Conservation (phyloP, 345 rosid genomes). For the Pseudoturritis turrita region DNA sequence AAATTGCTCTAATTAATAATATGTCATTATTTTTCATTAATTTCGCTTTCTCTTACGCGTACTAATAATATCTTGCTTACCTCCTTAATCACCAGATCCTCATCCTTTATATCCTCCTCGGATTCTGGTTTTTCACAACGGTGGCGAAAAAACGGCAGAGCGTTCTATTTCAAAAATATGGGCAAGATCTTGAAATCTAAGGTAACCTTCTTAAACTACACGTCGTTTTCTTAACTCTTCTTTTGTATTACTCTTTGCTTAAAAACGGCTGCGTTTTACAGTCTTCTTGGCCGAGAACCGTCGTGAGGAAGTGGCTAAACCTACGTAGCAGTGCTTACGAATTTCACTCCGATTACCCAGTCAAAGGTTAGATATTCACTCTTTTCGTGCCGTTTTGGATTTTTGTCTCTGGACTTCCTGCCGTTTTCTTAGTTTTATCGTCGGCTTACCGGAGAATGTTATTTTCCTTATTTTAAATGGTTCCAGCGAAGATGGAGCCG, state of each 20-base stretch:
- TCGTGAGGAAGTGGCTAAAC: slow-evolving; percentile 83
- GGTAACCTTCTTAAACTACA: slow-evolving; percentile 35
- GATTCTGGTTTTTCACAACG: slow-evolving; percentile 17
- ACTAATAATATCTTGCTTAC: slow-evolving; percentile 12
- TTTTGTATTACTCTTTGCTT: not conserved
- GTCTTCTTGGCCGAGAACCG: slow-evolving; percentile 74
- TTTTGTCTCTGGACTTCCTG: not conserved
- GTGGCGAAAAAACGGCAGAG: slow-evolving; percentile 33
- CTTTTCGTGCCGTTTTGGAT: not conserved
- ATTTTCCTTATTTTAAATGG: not conserved
- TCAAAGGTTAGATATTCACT: slow-evolving; percentile 39
- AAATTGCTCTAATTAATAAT: slow-evolving; percentile 21
- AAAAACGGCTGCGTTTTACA: slow-evolving; percentile 20
- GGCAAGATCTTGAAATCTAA: slow-evolving; percentile 47
- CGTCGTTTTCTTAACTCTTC: not conserved
- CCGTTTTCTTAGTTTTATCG: not conserved
- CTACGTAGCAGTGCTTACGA: slow-evolving; percentile 60
- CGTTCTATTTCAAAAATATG: slow-evolving; percentile 35
- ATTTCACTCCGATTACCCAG: slow-evolving; percentile 64
- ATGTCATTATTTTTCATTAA: slow-evolving; percentile 14
- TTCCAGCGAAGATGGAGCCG: slow-evolving; percentile 33
- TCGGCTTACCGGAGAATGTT: not conserved
- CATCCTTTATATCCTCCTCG: slow-evolving; percentile 23
- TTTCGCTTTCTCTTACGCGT: not conserved
- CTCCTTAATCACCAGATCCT: slow-evolving; percentile 30